Evolutionary conservation across 192 early-diverging fungal species (phyloP).

Genomic region (Dissophora ornata): DNA sequence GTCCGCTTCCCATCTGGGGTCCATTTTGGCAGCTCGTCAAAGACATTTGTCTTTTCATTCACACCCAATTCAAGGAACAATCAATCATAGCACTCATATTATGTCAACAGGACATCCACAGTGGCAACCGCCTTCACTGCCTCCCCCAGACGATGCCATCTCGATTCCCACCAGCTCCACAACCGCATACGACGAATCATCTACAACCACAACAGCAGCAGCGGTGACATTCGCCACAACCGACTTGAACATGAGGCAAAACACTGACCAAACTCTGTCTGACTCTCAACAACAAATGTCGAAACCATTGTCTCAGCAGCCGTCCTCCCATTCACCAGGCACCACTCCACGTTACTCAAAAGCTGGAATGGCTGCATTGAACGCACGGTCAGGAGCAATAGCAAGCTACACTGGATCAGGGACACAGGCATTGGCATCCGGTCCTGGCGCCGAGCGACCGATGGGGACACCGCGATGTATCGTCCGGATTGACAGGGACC

Average conservation of each 20-base stretch:
- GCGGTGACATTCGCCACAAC: too few relatives aligned
- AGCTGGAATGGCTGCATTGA: too few relatives aligned
- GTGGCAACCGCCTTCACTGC: conserved; percentile 24
- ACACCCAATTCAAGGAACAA: too few relatives aligned
- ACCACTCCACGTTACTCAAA: too few relatives aligned
- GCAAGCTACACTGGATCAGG: too few relatives aligned
- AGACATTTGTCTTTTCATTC: too few relatives aligned
- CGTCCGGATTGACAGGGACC: conserved; percentile 44
- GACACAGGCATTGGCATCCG: background rate
- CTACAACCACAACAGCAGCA: too few relatives aligned
- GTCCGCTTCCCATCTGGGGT: too few relatives aligned
- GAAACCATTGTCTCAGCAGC: too few relatives aligned
- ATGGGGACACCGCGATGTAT: conserved; percentile 31
- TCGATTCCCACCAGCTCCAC: conserved; percentile 14
- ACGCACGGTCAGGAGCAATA: too few relatives aligned
- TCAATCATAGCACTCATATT: background rate
- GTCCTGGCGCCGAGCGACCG: conserved; percentile 4
- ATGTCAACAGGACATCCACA: background rate
- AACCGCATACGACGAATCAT: conserved; percentile 3
- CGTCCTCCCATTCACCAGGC: too few relatives aligned
- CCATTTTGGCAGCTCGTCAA: too few relatives aligned
- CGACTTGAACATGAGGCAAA: background rate
- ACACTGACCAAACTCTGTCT: conserved; percentile 5
- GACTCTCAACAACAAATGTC: conserved; percentile 5
- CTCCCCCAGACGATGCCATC: conserved; percentile 11